phyloP scores from a whole-genome alignment of 2,329 filamentous ascomycete genomes.

The Westerdykella sp. region DNA sequence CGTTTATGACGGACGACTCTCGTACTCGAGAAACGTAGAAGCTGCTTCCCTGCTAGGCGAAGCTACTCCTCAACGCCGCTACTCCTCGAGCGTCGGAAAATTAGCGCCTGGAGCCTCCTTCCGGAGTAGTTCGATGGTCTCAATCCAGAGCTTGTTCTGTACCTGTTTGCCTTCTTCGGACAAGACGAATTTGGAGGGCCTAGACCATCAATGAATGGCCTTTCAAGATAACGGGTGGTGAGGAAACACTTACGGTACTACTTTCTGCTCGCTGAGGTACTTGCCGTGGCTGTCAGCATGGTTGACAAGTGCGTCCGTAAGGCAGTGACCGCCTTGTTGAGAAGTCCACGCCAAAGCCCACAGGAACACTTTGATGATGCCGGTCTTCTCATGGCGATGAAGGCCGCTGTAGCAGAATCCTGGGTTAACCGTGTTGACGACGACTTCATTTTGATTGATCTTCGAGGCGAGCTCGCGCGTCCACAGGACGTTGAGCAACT shows the following conservation, averaged over 20 bases:
- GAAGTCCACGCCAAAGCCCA: conserved; percentile 10
- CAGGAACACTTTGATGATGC: conserved; percentile 7
- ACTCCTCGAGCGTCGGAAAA: too few relatives aligned
- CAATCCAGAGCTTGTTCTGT: conserved; percentile 37
- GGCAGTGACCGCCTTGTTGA: conserved; percentile 8
- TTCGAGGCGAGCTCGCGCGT: conserved; percentile 9
- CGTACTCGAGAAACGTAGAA: too few relatives aligned
- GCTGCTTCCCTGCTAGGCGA: too few relatives aligned
- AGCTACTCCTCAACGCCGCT: too few relatives aligned
- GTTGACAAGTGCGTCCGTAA: conserved; percentile 10
- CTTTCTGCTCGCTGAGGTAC: conserved; percentile 15
- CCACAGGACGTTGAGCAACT: conserved; percentile 15
- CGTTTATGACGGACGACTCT: too few relatives aligned
- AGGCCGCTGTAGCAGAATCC: conserved; percentile 14
- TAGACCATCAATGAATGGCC: not conserved
- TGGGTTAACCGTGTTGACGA: conserved; percentile 16
- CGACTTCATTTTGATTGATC: conserved; percentile 5
- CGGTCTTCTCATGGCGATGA: conserved; percentile 9
- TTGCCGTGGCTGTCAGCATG: conserved; percentile 10
- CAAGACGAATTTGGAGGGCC: conserved; percentile 12
- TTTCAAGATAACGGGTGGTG: not conserved
- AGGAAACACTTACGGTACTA: conserved; percentile 7
- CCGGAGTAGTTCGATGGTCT: conserved; percentile 24
- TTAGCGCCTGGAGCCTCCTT: too few relatives aligned
- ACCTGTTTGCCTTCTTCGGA: conserved; percentile 31